Conservation (phyloP, 345 rosid species). For the Leavenworthia alabamica region DNA sequence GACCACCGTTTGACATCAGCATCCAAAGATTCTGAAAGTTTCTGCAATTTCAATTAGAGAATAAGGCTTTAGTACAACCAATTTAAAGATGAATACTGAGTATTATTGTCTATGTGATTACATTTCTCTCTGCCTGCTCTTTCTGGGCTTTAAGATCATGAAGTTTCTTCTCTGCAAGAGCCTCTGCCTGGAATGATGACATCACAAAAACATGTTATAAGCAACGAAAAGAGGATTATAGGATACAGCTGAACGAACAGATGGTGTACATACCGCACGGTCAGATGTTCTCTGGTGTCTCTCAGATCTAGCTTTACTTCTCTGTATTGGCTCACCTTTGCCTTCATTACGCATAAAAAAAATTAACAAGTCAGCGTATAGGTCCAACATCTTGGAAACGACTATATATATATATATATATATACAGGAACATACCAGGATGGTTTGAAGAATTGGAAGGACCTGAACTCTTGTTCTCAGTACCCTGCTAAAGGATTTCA, state of each 20-base stretch:
- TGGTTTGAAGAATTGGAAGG: conserved; percentile 30
- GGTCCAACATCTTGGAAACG: conserved; percentile 6
- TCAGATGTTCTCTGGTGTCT: conserved; percentile 77
- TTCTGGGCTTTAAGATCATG: conserved; percentile 74
- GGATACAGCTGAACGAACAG: conserved; percentile 10
- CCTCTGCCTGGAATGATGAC: conserved; percentile 63
- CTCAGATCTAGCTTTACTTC: conserved; percentile 61
- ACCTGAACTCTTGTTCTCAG: conserved; percentile 41
- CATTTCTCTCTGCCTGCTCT: conserved; percentile 93
- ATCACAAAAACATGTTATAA: conserved; percentile 17
- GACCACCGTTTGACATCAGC: conserved; percentile 95
- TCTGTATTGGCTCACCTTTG: conserved; percentile 53
- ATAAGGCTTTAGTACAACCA: conserved; percentile 10
- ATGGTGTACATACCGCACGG: conserved; percentile 55
- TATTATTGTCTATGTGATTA: conserved; percentile 29
- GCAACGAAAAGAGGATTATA: neutral
- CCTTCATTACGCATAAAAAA: conserved; percentile 36
- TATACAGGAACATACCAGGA: conserved; percentile 38
- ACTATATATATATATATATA: neutral
- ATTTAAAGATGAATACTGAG: conserved; percentile 2
- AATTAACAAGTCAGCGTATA: conserved; percentile 11
- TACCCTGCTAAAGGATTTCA: conserved; percentile 46
- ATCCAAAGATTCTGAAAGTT: conserved; percentile 66
- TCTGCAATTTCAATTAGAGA: conserved; percentile 42
- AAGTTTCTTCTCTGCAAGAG: conserved; percentile 90